Percentiles rank a stretch among this genome's conserved stretches.
phyloP scores from a whole-genome alignment of 331 rosid genomes.

The Acacia concinna region DNA sequence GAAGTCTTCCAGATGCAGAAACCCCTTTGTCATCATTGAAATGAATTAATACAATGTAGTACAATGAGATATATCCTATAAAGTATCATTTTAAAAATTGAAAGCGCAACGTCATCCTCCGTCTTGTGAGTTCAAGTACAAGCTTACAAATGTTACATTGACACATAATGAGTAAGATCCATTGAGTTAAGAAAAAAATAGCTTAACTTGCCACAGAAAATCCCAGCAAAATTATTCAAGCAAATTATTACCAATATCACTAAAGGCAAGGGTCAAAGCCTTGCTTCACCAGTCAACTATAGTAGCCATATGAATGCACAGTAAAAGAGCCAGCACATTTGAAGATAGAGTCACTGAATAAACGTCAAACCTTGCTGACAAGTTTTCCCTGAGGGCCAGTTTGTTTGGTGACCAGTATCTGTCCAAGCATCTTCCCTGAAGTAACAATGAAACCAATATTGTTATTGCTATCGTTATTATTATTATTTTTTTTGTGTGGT shows the following conservation, averaged over 20 bases:
- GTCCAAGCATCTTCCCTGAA: constrained; percentile 97
- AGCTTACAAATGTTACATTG: not conserved
- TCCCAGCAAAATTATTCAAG: not conserved
- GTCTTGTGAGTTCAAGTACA: not conserved
- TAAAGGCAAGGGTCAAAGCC: constrained; percentile 3
- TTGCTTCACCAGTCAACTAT: constrained; percentile 12
- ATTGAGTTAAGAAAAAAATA: not conserved
- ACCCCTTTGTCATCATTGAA: not conserved
- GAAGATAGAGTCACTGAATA: constrained; percentile 20
- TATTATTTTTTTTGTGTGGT: no score
- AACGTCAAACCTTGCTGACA: constrained; percentile 80
- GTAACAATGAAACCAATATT: not conserved
- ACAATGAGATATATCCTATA: not conserved
- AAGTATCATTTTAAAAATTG: constrained; percentile 1
- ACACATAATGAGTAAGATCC: constrained; percentile 4
- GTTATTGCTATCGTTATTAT: not conserved
- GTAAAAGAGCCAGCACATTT: constrained; percentile 23
- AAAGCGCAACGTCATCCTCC: constrained; percentile 12
- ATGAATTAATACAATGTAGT: not conserved
- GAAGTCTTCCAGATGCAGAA: not conserved
- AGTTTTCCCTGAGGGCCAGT: constrained; percentile 93
- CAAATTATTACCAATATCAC: not conserved
- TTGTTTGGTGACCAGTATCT: constrained; percentile 95
- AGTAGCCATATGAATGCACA: not conserved
- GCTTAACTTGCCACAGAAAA: not conserved